Conservation (phyloP, 805 yeast genomes). For the Candida odintsovae region DNA sequence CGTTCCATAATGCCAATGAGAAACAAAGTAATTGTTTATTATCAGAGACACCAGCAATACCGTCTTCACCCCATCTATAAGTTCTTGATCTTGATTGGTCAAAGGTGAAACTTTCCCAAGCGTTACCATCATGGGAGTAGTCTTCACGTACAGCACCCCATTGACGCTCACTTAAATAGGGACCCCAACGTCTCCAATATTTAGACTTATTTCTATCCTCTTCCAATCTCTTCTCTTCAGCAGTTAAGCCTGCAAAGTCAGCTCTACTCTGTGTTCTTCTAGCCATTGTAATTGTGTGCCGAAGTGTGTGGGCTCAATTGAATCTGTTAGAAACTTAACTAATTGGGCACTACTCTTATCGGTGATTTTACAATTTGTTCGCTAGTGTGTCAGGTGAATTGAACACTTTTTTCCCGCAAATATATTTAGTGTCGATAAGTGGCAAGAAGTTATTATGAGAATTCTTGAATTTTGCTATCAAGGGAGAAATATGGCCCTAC, state of each 20-base stretch:
- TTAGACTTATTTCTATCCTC: conserved; percentile 30
- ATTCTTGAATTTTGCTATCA: too few species aligned
- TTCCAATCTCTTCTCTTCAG: conserved; percentile 31
- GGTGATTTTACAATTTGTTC: too few species aligned
- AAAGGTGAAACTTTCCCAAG: conserved; percentile 85
- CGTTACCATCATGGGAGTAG: conserved; percentile 79
- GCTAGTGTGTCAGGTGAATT: too few species aligned
- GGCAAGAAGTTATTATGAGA: too few species aligned
- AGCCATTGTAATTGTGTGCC: conserved; percentile 1
- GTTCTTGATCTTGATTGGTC: conserved; percentile 77
- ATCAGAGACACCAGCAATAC: conserved; percentile 85
- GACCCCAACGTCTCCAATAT: conserved; percentile 90
- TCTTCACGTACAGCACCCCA: conserved; percentile 84
- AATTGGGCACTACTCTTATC: too few species aligned
- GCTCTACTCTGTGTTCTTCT: conserved; percentile 21
- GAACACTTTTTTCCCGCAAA: too few species aligned
- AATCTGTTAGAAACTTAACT: too few species aligned
- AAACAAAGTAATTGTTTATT: conserved; percentile 71
- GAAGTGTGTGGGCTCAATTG: too few species aligned
- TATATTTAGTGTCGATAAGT: too few species aligned
- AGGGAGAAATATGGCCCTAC: too few species aligned
- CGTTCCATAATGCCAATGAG: conserved; percentile 90
- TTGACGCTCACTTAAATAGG: conserved; percentile 80
- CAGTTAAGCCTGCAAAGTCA: conserved; percentile 22
- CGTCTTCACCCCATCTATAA: conserved; percentile 96